phyloP scores from a whole-genome alignment of 805 yeast species.

The Torulaspora indica region DNA sequence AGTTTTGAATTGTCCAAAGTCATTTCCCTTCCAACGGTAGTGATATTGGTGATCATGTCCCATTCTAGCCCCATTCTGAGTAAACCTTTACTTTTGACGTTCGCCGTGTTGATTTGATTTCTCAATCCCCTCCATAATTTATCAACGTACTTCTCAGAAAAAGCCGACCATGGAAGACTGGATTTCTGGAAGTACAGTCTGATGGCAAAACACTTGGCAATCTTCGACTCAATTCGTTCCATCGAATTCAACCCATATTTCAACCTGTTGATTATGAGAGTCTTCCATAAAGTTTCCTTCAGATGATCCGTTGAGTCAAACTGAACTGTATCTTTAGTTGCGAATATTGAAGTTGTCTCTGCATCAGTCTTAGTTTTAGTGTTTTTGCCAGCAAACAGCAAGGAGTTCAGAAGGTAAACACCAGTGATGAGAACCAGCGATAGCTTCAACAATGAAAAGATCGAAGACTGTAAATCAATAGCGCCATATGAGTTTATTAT shows the following conservation, averaged over 20 bases:
- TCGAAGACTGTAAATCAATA: slow-evolving; percentile 26
- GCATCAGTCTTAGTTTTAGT: slow-evolving; percentile 5
- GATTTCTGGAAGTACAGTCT: slow-evolving; percentile 17
- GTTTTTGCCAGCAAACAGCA: slow-evolving; percentile 2
- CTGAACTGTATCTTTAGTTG: slow-evolving; percentile 18
- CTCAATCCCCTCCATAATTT: slow-evolving; percentile 20
- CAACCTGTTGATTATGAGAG: slow-evolving; percentile 18
- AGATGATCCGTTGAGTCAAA: slow-evolving; percentile 13
- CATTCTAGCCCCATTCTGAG: slow-evolving; percentile 25
- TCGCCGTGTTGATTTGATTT: slow-evolving; percentile 22
- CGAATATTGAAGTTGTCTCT: slow-evolving; percentile 8
- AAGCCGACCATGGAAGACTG: slow-evolving; percentile 18
- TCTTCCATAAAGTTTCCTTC: slow-evolving; percentile 19
- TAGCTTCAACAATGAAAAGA: slow-evolving; percentile 29
- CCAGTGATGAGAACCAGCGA: slow-evolving; percentile 28
- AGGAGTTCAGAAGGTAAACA: slow-evolving; percentile 26
- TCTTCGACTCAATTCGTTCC: slow-evolving; percentile 21
- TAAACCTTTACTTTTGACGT: slow-evolving; percentile 28
- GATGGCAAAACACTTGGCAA: slow-evolving; percentile 26
- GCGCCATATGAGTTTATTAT: slow-evolving; percentile 28
- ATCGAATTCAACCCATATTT: slow-evolving; percentile 20
- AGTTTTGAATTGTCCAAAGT: slow-evolving; percentile 30
- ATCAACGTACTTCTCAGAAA: slow-evolving; percentile 10
- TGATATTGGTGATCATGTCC: slow-evolving; percentile 27
- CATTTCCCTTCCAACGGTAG: slow-evolving; percentile 22